Conservation (phyloP, 164 flowering plant genomes). For the Warburgia ugandensis region DNA sequence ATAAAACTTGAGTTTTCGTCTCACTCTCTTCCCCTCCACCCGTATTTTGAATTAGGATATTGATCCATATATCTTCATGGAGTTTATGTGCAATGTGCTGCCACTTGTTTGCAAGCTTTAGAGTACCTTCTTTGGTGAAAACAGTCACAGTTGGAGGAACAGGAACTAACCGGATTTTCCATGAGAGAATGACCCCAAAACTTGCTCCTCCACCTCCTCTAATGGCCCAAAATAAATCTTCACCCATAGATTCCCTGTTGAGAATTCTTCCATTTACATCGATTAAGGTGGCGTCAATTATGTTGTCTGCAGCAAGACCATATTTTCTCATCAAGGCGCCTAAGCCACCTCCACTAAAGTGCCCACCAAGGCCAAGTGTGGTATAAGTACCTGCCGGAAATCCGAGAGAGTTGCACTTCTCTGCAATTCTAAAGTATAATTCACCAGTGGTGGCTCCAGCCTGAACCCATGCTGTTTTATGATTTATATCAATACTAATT, state of each 20-base stretch:
- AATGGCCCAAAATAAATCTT: slow-evolving; percentile 9
- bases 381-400: slow-evolving; percentile 18
- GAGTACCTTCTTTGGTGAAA: slow-evolving; percentile 9
- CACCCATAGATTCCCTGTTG: slow-evolving; percentile 8
- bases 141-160: slow-evolving; percentile 14
- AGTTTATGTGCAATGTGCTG: slow-evolving; percentile 2
- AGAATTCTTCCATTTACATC: not conserved
- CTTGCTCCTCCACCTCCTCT: slow-evolving; percentile 12
- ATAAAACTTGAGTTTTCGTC: not conserved
- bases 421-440: slow-evolving; percentile 20
- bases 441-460: slow-evolving; percentile 29
- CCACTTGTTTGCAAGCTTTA: slow-evolving; percentile 5
- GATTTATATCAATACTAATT: slow-evolving; percentile 11
- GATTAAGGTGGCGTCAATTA: slow-evolving; percentile 16
- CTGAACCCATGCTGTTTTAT: slow-evolving; percentile 21
- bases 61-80: not conserved
- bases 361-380: slow-evolving; percentile 7
- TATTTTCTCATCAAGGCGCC: slow-evolving; percentile 9
- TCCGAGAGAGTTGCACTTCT: slow-evolving; percentile 9
- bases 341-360: slow-evolving; percentile 5
- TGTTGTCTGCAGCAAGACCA: slow-evolving; percentile 8
- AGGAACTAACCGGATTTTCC: slow-evolving; percentile 8
- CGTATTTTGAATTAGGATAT: not conserved
- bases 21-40: not conserved
- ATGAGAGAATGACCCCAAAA: slow-evolving; percentile 7